Conservation (phyloP, 169 alveolate species). For the Plasmodium relictum region DNA sequence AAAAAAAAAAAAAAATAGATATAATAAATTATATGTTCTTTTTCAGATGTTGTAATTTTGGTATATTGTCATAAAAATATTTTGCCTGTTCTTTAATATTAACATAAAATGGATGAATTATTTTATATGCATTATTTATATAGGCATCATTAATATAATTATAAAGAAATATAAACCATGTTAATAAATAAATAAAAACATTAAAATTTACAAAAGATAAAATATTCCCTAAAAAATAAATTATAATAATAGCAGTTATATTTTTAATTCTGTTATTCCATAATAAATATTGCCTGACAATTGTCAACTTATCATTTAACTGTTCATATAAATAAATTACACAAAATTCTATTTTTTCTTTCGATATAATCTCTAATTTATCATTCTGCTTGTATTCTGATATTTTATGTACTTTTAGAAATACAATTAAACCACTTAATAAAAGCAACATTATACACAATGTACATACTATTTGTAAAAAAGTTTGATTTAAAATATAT, state of each 20-base stretch:
- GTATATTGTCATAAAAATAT: constrained; percentile 55
- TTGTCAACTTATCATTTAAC: constrained; percentile 68
- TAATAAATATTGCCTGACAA: constrained; percentile 35
- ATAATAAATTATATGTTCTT: constrained; percentile 26
- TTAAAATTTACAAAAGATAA: constrained; percentile 66
- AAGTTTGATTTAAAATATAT: constrained; percentile 53
- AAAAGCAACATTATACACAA: constrained; percentile 55
- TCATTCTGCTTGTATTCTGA: constrained; percentile 63
- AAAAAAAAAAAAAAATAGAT: background rate
- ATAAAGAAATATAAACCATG: constrained; percentile 64
- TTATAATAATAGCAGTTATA: constrained; percentile 31
- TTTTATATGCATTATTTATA: constrained; percentile 21
- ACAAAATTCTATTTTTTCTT: constrained; percentile 33
- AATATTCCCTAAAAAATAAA: constrained; percentile 55
- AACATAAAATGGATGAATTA: constrained; percentile 33
- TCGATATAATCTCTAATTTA: constrained; percentile 53
- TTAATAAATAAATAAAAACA: constrained; percentile 48
- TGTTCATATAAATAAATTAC: constrained; percentile 33
- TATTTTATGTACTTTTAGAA: constrained; percentile 53
- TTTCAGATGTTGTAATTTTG: constrained; percentile 52
- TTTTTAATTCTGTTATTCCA: constrained; percentile 60
- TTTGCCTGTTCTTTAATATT: constrained; percentile 51
- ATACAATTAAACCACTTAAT: constrained; percentile 69
- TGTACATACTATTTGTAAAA: constrained; percentile 55
- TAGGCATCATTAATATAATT: constrained; percentile 60